Percentiles rank a stretch among this genome's conserved stretches.
Conservation (phyloP, 306 rosid species). For the Medicago arabica region DNA sequence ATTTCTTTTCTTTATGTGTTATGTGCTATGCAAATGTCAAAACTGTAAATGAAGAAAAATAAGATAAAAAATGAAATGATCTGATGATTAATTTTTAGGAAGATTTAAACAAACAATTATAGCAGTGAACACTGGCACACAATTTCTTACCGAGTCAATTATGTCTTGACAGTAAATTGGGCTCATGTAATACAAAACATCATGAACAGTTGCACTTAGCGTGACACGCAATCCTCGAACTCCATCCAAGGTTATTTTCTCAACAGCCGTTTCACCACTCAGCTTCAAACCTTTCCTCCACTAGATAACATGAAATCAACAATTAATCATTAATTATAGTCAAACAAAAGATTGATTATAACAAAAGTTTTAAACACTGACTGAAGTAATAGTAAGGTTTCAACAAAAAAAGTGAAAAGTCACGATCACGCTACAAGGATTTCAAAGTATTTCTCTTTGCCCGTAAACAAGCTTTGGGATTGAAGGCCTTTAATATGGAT, state of each 20-base stretch:
- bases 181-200: constrained; percentile 98
- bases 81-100: constrained; percentile 7
- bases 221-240: constrained; percentile 93
- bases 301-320: constrained; percentile 53
- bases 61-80: constrained; percentile 25
- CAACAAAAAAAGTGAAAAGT: constrained; percentile 13
- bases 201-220: constrained; percentile 96
- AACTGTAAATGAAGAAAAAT: not conserved
- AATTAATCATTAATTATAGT: constrained; percentile 35
- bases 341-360: constrained; percentile 15
- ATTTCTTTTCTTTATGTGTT: not conserved
- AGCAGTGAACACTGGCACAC: not conserved
- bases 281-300: constrained; percentile 99
- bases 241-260: constrained; percentile 91
- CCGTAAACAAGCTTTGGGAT: constrained; percentile 14
- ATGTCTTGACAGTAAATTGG: constrained; percentile 98
- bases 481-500: constrained; percentile 18
- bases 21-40: constrained; percentile 12
- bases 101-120: constrained; percentile 15
- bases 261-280: constrained; percentile 93
- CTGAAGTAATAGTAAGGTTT: constrained; percentile 14
- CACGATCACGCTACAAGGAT: constrained; percentile 1
- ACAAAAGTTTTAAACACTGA: constrained; percentile 27
- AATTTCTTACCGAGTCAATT: constrained; percentile 71
- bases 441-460: constrained; percentile 25